Percentiles rank a stretch among this genome's conserved stretches.
Evolutionary conservation across 192 early-diverging fungal species (phyloP).

Genomic region (Podochytrium sp.): DNA sequence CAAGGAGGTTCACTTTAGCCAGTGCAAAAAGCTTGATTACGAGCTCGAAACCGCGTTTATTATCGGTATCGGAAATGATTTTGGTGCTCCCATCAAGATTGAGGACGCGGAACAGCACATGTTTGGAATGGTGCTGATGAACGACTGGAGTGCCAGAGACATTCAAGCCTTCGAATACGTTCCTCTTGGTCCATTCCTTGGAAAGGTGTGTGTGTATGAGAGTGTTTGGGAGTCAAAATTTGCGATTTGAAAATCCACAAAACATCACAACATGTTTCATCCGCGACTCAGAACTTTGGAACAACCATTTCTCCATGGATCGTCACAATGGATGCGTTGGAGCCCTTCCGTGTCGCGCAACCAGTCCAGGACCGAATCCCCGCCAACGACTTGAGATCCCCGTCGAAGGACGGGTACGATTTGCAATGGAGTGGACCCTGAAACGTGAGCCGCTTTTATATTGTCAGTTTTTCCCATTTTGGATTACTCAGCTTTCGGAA

Average conservation of each 20-base stretch:
- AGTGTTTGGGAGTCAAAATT: neutral
- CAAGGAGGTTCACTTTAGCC: conserved; percentile 73
- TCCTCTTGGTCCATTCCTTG: conserved; percentile 94
- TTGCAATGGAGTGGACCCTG: conserved; percentile 79
- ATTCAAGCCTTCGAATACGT: conserved; percentile 98
- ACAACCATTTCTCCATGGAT: conserved; percentile 98
- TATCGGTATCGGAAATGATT: conserved; percentile 72
- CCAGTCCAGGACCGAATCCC: conserved; percentile 79
- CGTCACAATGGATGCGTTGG: conserved; percentile 93
- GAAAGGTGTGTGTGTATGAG: conserved; percentile 57
- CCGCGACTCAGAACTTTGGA: conserved; percentile 75
- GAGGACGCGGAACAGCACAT: conserved; percentile 84
- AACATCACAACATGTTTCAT: no score
- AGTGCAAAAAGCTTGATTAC: conserved; percentile 81
- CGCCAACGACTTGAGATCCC: conserved; percentile 68
- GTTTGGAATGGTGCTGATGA: conserved; percentile 94
- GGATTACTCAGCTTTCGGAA: no score
- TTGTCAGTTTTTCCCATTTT: no score
- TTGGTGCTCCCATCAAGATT: conserved; percentile 77
- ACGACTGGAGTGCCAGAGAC: conserved; percentile 98
- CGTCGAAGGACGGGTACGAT: conserved; percentile 72
- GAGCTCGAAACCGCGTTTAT: conserved; percentile 96
- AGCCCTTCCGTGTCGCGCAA: conserved; percentile 81
- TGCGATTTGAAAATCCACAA: no score
- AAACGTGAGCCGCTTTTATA: conserved; percentile 61